phyloP scores from a whole-genome alignment of 371 early-diverging fungal species.

The Cokeromyces recurvatus region DNA sequence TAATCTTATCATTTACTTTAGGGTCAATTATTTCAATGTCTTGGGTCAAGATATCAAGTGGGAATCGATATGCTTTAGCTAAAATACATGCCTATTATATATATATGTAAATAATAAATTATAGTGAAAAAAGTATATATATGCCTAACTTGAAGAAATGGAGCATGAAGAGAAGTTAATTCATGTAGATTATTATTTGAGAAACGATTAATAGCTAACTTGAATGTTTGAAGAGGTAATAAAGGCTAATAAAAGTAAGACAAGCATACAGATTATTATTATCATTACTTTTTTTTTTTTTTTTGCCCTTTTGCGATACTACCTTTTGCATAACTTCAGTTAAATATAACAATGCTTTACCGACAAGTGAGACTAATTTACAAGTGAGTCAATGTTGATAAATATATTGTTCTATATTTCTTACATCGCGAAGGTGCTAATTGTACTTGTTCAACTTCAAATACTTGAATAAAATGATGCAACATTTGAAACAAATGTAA shows the following conservation, averaged over 20 bases:
- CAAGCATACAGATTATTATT: too few species aligned
- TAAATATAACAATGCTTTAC: constrained; percentile 42
- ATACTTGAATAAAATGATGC: constrained; percentile 40
- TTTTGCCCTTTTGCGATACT: too few species aligned
- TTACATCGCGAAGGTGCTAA: constrained; percentile 42
- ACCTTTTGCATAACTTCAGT: constrained; percentile 26
- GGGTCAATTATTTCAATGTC: constrained; percentile 59
- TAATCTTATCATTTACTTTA: constrained; percentile 19
- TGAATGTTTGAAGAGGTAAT: constrained; percentile 38
- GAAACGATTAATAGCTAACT: constrained; percentile 35
- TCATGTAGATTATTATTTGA: too few species aligned
- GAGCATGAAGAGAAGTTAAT: constrained; percentile 57
- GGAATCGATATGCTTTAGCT: constrained; percentile 57
- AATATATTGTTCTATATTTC: too few species aligned
- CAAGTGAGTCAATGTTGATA: too few species aligned
- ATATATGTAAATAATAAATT: too few species aligned
- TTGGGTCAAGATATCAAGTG: constrained; percentile 48
- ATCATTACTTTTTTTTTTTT: too few species aligned
- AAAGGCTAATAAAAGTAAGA: constrained; percentile 26
- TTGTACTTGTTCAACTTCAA: constrained; percentile 41
- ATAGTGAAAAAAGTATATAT: too few species aligned
- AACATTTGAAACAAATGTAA: constrained; percentile 28
- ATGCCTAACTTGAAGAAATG: constrained; percentile 49
- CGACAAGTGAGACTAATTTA: constrained; percentile 34
- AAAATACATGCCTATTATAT: constrained; percentile 47